Evolutionary conservation across 345 rosid genomes (phyloP), one percentile per base, ranked within the genome.

Genomic region (Erodium maritimum): DNA sequence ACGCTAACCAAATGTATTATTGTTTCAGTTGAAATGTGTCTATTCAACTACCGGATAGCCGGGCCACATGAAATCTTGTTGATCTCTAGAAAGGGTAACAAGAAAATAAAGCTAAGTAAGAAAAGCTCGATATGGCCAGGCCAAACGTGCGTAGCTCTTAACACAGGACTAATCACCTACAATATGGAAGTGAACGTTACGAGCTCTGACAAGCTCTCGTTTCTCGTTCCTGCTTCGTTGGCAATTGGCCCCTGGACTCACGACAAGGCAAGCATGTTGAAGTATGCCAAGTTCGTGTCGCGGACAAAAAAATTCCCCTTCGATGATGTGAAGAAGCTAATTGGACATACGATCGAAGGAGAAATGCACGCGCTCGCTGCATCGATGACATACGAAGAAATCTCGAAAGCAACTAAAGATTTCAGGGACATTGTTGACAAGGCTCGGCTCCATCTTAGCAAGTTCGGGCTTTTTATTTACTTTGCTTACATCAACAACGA

Each of bases 401-500:
- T n/a, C n/a, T n/a, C n/a, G n/a, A n/a, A n/a, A n/a, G n/a, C n/a
- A n/a, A n/a, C 69, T 45, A 66, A 66, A 23, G 64, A 60, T 18
- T 66, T 59, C n/a, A 66, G 60, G 29, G 64, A 66, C 17, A 64
- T 66, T 17, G 59, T 60, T 59, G 69, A 4, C 14, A 66, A 66
- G 19, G 70, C 61, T 48, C 70, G 61, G 42, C 23, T 60, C 23
- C 65, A 67, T 8, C 21, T 67, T 13, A 61, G 61, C 25, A 65
- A 67, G 20, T 60, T 67, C 59, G 70, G 70, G 5, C 29, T 66
- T 50, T n/a, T 46, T 12, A 60, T 66, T 17, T 60, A 67, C 16
- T 55, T 60, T 29, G 70, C 65, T 20, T 60, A 67, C n/a, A 61
- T 67, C 6, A 67, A 67, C n/a, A n/a, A n/a, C n/a, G n/a, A n/a